Conservation (phyloP, 257 asterid genomes). For the Jacaranda mimosifolia region DNA sequence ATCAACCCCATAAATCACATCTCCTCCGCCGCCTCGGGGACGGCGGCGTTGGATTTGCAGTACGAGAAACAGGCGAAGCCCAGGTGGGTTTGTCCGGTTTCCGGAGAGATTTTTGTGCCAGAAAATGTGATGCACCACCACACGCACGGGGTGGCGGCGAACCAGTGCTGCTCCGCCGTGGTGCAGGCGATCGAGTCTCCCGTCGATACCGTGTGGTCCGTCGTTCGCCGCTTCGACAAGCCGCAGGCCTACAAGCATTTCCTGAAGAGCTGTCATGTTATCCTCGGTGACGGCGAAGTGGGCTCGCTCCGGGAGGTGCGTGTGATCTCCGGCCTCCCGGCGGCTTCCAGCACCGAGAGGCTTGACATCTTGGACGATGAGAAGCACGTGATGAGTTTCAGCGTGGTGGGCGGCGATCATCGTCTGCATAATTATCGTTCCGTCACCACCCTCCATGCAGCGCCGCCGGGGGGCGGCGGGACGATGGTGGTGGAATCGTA, state of each 20-base stretch:
- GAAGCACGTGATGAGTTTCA: slow-evolving; percentile 66
- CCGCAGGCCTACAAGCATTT: slow-evolving; percentile 75
- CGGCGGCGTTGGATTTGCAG: slow-evolving; percentile 26
- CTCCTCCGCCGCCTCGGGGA: slow-evolving; percentile 27
- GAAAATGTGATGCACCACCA: slow-evolving; percentile 56
- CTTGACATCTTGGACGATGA: slow-evolving; percentile 75
- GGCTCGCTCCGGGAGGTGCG: slow-evolving; percentile 72
- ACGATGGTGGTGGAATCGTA: slow-evolving; percentile 75
- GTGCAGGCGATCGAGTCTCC: slow-evolving; percentile 56
- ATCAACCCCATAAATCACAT: slow-evolving; percentile 36
- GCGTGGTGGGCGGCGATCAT: slow-evolving; percentile 76
- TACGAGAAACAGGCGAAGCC: slow-evolving; percentile 41
- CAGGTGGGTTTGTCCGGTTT: slow-evolving; percentile 42
- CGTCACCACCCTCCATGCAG: slow-evolving; percentile 66
- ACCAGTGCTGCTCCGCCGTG: slow-evolving; percentile 67
- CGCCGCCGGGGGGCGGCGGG: slow-evolving; percentile 19
- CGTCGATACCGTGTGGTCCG: slow-evolving; percentile 57
- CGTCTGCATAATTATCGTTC: slow-evolving; percentile 63
- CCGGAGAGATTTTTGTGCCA: slow-evolving; percentile 43
- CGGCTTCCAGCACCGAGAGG: slow-evolving; percentile 64
- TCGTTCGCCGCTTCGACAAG: slow-evolving; percentile 66
- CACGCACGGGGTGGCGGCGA: slow-evolving; percentile 50
- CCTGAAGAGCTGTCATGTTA: slow-evolving; percentile 65
- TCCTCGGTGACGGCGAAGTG: slow-evolving; percentile 60
- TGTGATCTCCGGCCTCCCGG: slow-evolving; percentile 75